Conservation (phyloP, 2,329 filamentous ascomycete genomes). For the Plectosphaerella plurivora region DNA sequence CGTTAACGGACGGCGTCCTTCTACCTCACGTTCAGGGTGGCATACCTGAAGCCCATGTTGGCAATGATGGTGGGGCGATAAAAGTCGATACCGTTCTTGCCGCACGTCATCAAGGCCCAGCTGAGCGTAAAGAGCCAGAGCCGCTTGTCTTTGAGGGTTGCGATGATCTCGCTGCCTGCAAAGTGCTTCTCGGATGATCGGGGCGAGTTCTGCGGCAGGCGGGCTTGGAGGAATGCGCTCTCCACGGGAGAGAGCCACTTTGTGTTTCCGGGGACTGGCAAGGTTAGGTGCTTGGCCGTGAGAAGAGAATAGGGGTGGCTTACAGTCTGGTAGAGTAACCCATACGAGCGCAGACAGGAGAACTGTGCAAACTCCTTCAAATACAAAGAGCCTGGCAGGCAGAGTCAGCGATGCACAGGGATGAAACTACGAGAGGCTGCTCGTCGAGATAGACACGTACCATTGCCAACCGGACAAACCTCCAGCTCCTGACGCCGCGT, state of each 20-base stretch:
- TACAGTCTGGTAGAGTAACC: constrained; percentile 50
- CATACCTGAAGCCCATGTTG: constrained; percentile 25
- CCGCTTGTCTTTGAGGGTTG: constrained; percentile 31
- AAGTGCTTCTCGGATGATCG: constrained; percentile 35
- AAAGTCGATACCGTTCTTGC: constrained; percentile 34
- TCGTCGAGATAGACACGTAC: constrained; percentile 9
- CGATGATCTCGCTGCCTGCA: constrained; percentile 29
- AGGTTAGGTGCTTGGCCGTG: constrained; percentile 34
- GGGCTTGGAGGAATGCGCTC: constrained; percentile 42
- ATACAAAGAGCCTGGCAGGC: constrained; percentile 28
- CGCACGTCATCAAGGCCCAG: constrained; percentile 39
- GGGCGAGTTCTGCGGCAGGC: constrained; percentile 38
- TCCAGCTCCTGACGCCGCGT: constrained; percentile 27
- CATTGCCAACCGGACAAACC: constrained; percentile 30
- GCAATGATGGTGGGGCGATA: constrained; percentile 39
- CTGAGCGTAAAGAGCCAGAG: constrained; percentile 41
- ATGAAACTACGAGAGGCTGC: neutral
- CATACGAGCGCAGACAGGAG: constrained; percentile 41
- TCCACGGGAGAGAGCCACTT: constrained; percentile 40
- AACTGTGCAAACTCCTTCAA: constrained; percentile 42
- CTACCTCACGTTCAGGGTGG: neutral
- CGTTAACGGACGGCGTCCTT: neutral
- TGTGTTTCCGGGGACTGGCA: constrained; percentile 36
- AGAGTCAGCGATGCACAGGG: neutral
- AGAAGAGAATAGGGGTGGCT: constrained; percentile 20